These are phyloP conservation scores for Talaromyces sp. DNA, from an alignment of 2,329 filamentous ascomycete genomes.

Conservation along the genomic window DNA sequence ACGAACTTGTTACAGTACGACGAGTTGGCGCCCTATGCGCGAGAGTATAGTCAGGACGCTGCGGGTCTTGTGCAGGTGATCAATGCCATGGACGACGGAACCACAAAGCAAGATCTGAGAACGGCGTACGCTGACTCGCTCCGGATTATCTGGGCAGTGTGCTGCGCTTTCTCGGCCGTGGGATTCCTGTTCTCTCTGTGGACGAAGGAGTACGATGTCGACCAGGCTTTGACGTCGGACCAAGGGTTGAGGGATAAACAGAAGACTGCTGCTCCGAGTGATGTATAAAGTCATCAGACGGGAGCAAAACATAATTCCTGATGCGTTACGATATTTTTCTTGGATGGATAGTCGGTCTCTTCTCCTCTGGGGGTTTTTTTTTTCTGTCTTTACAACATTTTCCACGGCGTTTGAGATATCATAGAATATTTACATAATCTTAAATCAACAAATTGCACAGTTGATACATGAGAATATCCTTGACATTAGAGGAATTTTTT, in stretches of 20 bases:
- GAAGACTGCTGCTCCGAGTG: slow-evolving; percentile 1
- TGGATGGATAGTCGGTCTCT: not conserved
- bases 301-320: not conserved
- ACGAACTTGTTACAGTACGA: slow-evolving; percentile 35
- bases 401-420: too few species aligned
- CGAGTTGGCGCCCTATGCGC: slow-evolving; percentile 47
- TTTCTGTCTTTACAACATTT: not conserved
- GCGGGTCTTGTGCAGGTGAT: slow-evolving; percentile 58
- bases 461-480: not conserved
- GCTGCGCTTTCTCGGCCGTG: slow-evolving; percentile 51
- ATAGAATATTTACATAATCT: not conserved
- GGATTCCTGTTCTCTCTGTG: slow-evolving; percentile 52
- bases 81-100: slow-evolving; percentile 48
- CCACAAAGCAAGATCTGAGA: slow-evolving; percentile 44
- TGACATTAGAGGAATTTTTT: too few species aligned
- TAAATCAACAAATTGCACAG: not conserved
- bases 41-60: slow-evolving; percentile 54
- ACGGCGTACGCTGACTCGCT: slow-evolving; percentile 54
- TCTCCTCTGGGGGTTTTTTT: not conserved
- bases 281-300: not conserved
- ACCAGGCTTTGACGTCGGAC: slow-evolving; percentile 33
- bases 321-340: not conserved
- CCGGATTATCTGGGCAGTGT: slow-evolving; percentile 55
- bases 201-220: slow-evolving; percentile 50
- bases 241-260: slow-evolving; percentile 25